A percentile compares a stretch with the other conserved stretches of the same genome.
Evolutionary conservation across 768 basidiomycete genomes (phyloP).

Genomic region (Suillus occidentalis): DNA sequence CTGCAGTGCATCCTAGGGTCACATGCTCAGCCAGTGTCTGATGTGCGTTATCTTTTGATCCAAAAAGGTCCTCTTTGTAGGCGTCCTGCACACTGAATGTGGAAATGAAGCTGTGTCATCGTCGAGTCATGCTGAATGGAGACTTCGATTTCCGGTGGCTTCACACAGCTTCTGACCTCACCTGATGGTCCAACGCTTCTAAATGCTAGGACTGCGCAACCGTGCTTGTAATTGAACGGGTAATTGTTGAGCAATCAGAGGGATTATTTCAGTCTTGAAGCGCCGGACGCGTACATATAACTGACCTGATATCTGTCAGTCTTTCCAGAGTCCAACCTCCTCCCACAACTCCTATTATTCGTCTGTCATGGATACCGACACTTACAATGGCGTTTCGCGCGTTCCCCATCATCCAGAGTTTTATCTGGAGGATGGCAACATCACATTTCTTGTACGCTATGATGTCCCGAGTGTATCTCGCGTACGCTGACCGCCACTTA

Average conservation of each 20-base stretch:
- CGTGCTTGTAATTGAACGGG: not conserved
- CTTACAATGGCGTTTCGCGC: not conserved
- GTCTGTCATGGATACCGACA: not conserved
- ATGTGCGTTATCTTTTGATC: not conserved
- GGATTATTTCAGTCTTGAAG: not conserved
- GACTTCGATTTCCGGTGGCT: not conserved
- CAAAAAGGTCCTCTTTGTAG: not conserved
- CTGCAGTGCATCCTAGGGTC: not conserved
- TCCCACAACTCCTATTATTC: no score
- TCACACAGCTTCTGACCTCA: not conserved
- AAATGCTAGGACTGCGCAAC: conserved; percentile 1
- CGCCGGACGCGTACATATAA: not conserved
- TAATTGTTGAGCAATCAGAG: not conserved
- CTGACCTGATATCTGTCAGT: not conserved
- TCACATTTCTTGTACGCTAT: conserved; percentile 51
- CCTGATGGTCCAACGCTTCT: not conserved
- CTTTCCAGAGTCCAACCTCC: not conserved
- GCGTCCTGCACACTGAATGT: not conserved
- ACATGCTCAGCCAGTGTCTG: not conserved
- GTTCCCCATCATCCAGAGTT: conserved; percentile 33
- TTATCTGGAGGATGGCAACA: conserved; percentile 55
- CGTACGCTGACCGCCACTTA: not conserved
- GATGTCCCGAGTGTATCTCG: not conserved
- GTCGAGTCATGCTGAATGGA: not conserved
- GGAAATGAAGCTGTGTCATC: not conserved